Percentiles rank a stretch among this genome's conserved stretches.
Evolutionary conservation across 2,329 filamentous ascomycete genomes (phyloP).

Genomic region (Fusarium marasasianum): DNA sequence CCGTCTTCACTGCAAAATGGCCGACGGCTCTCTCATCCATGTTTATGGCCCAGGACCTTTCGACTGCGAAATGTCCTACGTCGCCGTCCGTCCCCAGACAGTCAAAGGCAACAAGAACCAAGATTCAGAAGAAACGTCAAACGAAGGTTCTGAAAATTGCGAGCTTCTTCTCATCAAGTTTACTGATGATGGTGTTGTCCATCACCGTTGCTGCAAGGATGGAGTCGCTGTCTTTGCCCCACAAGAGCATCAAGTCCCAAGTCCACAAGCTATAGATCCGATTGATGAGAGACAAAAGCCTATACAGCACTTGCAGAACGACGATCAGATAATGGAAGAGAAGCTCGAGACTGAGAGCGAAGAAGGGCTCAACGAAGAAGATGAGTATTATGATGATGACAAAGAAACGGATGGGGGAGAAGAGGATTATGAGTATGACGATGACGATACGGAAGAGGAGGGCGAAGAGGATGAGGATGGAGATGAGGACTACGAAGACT

Average conservation of each 20-base stretch:
- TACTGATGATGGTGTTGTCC: neutral
- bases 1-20: neutral
- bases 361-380: neutral
- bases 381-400: neutral
- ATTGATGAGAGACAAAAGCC: neutral
- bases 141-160: too few species aligned
- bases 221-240: neutral
- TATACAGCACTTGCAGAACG: neutral
- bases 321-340: neutral
- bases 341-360: neutral
- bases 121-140: rapidly evolving
- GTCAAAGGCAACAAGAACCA: neutral
- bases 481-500: too few species aligned
- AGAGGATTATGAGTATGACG: neutral
- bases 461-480: neutral
- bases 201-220: neutral
- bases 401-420: too few species aligned
- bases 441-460: neutral
- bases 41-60: neutral
- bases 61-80: neutral
- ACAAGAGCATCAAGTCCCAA: neutral
- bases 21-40: neutral
- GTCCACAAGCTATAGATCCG: too few species aligned
- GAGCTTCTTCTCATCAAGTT: neutral
- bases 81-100: neutral